Evolutionary conservation across 2,329 filamentous ascomycete species (phyloP).

Genomic region (Thielaviopsis ethacetica): DNA sequence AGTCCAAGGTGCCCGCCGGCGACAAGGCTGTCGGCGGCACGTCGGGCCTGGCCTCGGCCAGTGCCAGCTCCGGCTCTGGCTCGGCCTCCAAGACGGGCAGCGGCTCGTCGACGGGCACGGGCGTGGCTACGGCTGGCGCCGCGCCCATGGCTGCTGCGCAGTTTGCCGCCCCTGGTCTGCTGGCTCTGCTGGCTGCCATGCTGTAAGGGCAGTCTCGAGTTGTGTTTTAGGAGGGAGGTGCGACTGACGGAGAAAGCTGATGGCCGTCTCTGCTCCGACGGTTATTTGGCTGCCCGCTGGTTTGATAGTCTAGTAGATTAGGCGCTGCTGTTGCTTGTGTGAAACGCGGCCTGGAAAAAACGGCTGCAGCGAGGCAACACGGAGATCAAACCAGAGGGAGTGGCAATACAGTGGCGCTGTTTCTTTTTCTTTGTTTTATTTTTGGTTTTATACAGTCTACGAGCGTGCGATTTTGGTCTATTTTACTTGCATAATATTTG

Average conservation of each 20-base stretch:
- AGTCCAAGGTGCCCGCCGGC: slow-evolving; percentile 16
- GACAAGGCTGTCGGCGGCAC: slow-evolving; percentile 4
- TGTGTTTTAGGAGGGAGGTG: no score
- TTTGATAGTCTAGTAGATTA: no score
- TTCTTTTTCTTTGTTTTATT: background rate
- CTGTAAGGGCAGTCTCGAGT: background rate
- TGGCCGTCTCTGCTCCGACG: no score
- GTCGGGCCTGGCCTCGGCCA: slow-evolving; percentile 5
- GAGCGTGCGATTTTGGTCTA: background rate
- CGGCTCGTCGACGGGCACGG: background rate
- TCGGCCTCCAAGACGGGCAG: background rate
- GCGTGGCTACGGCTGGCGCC: slow-evolving; percentile 9
- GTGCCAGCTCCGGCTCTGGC: slow-evolving; percentile 1
- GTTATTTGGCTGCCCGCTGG: no score
- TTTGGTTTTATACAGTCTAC: background rate
- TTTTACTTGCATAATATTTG: background rate
- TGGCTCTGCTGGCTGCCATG: slow-evolving; percentile 4
- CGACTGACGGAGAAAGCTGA: no score
- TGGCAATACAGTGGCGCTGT: background rate
- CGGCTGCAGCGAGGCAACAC: background rate
- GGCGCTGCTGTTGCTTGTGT: no score
- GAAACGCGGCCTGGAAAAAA: no score
- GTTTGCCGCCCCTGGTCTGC: slow-evolving; percentile 4
- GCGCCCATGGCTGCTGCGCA: background rate
- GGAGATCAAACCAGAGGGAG: background rate